phyloP scores from a whole-genome alignment of 2,329 filamentous ascomycete genomes.

The Claviceps sp. region DNA sequence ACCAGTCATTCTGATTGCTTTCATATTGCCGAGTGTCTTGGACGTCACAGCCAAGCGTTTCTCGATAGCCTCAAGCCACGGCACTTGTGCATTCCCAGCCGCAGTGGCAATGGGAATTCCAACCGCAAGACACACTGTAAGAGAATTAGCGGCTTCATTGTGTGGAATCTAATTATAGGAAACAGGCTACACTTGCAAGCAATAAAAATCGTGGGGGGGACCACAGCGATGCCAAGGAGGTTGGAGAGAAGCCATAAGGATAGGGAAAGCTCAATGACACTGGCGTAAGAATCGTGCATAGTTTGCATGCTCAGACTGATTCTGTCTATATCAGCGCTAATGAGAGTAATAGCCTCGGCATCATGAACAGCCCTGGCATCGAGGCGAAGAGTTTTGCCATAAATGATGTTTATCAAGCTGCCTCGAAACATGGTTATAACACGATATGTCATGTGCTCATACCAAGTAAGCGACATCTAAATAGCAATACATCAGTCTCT shows the following conservation, averaged over 20 bases:
- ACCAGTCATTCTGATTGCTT: slow-evolving; percentile 29
- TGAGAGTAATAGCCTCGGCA: slow-evolving; percentile 25
- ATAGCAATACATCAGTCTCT: slow-evolving; percentile 11
- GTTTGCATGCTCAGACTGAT: slow-evolving; percentile 15
- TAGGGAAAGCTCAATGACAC: slow-evolving; percentile 20
- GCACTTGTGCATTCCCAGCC: slow-evolving; percentile 11
- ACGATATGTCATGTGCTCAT: slow-evolving; percentile 21
- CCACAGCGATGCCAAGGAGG: slow-evolving; percentile 11
- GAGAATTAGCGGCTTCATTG: not conserved
- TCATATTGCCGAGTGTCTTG: slow-evolving; percentile 18
- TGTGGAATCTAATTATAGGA: not conserved
- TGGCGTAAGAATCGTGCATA: slow-evolving; percentile 22
- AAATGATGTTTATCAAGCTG: slow-evolving; percentile 31
- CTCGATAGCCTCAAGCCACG: slow-evolving; percentile 16
- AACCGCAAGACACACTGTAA: slow-evolving; percentile 5
- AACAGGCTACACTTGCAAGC: slow-evolving; percentile 6
- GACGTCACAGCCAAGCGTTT: slow-evolving; percentile 13
- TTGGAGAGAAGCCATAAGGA: slow-evolving; percentile 21
- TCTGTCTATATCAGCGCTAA: slow-evolving; percentile 29
- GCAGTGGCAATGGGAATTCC: slow-evolving; percentile 12
- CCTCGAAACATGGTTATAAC: slow-evolving; percentile 21
- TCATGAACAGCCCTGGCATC: slow-evolving; percentile 15
- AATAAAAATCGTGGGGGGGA: slow-evolving; percentile 11
- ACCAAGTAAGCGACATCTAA: not conserved
- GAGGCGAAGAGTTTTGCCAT: slow-evolving; percentile 26